Percentiles rank a stretch among this genome's conserved stretches.
phyloP scores from a whole-genome alignment of 495 filamentous ascomycete species.

The Parathielavia hyrcaniae region DNA sequence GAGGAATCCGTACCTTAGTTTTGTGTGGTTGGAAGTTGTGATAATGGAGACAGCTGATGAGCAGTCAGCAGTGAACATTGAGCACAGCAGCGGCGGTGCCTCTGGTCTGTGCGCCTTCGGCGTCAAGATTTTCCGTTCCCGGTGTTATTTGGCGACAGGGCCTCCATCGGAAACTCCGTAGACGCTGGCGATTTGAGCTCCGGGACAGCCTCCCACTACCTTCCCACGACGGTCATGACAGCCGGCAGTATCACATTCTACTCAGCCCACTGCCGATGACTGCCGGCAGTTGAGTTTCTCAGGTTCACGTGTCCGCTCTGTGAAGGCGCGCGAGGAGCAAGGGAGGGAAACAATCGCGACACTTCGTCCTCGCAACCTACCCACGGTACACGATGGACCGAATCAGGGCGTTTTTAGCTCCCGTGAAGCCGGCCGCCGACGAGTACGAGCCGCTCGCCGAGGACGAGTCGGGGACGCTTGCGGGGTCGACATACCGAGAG shows the following conservation, averaged over 20 bases:
- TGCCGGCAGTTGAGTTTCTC: not conserved
- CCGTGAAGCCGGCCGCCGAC: constrained; percentile 35
- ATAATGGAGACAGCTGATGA: too few species aligned
- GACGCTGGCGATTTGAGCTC: too few species aligned
- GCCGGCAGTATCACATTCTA: too few species aligned
- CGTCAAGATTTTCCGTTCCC: too few species aligned
- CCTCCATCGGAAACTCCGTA: too few species aligned
- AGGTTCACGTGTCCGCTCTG: not conserved
- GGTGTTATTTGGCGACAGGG: too few species aligned
- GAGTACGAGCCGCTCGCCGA: constrained; percentile 53
- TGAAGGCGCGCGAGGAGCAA: too few species aligned
- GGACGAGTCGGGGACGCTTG: constrained; percentile 33
- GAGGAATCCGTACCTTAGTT: too few species aligned
- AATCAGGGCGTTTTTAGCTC: constrained; percentile 27
- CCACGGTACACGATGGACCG: constrained; percentile 25
- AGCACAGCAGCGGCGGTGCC: too few species aligned
- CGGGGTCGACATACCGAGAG: constrained; percentile 32
- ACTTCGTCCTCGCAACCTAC: not conserved
- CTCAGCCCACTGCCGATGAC: not conserved
- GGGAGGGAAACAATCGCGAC: not conserved
- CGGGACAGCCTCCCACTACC: not conserved
- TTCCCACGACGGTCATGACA: not conserved
- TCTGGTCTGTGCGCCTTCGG: too few species aligned
- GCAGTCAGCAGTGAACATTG: too few species aligned
- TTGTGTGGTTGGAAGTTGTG: too few species aligned